These are phyloP conservation scores for Zoysia japonica DNA, from an alignment of 176 grass and related monocot genomes.

Conservation along the genomic window DNA sequence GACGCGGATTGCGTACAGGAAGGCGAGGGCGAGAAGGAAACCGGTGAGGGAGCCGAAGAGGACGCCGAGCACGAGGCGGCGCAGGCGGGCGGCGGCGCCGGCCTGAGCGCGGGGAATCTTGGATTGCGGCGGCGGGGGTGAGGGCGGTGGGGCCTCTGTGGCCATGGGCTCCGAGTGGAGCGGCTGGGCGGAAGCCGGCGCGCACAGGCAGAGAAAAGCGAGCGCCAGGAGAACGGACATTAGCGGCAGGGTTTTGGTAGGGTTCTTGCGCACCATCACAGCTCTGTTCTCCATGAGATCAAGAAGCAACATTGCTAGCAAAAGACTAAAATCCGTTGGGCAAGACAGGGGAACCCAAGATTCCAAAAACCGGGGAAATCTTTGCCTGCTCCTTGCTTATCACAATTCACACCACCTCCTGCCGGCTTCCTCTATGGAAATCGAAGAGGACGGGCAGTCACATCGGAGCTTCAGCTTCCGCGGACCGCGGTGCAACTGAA, in stretches of 20 bases:
- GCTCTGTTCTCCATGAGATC: conserved; percentile 38
- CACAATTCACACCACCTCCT: not conserved
- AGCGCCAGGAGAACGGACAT: conserved; percentile 38
- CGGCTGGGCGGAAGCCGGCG: conserved; percentile 44
- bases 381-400: conserved; percentile 1
- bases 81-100: conserved; percentile 50
- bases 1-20: conserved; percentile 75
- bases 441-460: not conserved
- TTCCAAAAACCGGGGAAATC: not conserved
- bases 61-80: conserved; percentile 77
- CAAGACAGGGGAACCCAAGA: not conserved
- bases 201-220: conserved; percentile 43
- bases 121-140: conserved; percentile 33
- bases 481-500: not conserved
- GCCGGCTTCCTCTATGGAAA: conserved; percentile 34
- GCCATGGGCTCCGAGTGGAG: conserved; percentile 70
- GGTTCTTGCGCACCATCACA: conserved; percentile 53
- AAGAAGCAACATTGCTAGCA: not conserved
- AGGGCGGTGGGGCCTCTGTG: conserved; percentile 27
- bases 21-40: conserved; percentile 63
- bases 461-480: not conserved
- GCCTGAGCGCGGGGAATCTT: conserved; percentile 45
- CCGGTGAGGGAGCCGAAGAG: conserved; percentile 84
- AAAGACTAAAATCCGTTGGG: not conserved
- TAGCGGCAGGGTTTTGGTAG: conserved; percentile 61